Evolutionary conservation across 306 rosid species (phyloP).

Genomic region (Vigna trinervia): DNA sequence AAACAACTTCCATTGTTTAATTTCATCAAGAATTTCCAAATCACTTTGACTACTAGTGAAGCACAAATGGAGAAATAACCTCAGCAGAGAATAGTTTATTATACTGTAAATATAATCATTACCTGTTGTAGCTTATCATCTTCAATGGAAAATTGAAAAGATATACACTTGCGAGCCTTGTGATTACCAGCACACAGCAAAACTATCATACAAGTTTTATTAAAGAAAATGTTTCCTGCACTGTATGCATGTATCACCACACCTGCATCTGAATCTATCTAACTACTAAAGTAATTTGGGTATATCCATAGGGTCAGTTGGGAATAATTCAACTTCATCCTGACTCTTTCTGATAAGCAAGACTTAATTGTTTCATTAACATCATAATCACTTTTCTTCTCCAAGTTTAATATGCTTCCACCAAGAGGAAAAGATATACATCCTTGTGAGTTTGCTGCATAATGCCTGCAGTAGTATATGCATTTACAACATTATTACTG

Average conservation of each 20-base stretch:
- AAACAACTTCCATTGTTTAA: conserved; percentile 4
- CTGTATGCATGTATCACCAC: conserved; percentile 36
- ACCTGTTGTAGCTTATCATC: conserved; percentile 57
- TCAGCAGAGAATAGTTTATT: conserved; percentile 31
- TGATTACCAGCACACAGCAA: conserved; percentile 42
- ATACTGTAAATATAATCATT: conserved; percentile 39
- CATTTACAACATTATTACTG: not conserved
- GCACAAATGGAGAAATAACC: conserved; percentile 28
- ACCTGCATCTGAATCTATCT: conserved; percentile 42
- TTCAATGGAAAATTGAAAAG: conserved; percentile 47
- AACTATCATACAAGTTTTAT: conserved; percentile 48
- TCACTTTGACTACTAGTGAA: conserved; percentile 27
- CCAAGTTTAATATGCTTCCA: conserved; percentile 40
- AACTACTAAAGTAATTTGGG: conserved; percentile 44
- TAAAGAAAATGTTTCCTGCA: conserved; percentile 41
- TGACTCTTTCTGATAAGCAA: conserved; percentile 47
- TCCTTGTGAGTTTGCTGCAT: conserved; percentile 42
- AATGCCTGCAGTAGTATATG: conserved; percentile 33
- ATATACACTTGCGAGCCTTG: conserved; percentile 47
- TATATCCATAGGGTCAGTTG: conserved; percentile 46
- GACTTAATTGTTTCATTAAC: conserved; percentile 43
- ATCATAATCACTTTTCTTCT: conserved; percentile 40
- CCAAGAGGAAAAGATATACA: conserved; percentile 41
- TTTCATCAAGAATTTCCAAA: conserved; percentile 35
- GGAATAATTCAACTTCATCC: conserved; percentile 50